Evolutionary conservation across 441 rosid species (phyloP), one percentile per base, ranked within the genome.

Genomic region (Melastoma candidum): DNA sequence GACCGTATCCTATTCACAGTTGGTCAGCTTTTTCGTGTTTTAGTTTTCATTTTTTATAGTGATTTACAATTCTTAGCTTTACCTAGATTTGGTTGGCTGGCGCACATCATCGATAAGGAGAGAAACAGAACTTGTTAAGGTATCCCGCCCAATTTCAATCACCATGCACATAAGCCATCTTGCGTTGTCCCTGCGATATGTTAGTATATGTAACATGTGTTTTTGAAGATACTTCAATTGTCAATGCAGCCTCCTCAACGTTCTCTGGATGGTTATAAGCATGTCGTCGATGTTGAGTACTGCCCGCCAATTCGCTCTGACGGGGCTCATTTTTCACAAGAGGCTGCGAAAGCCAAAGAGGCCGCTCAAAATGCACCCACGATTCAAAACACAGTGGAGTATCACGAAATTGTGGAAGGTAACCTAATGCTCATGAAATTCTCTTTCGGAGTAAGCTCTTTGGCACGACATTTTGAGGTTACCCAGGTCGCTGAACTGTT

Each of bases 51-150:
- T 45, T 60, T 54, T n/a, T 58, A 4, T 53, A 17, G 25, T 43
- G 59, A 25, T 56, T 44, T 46, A 51, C 50, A 59, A 51, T 77
- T 76, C 69, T 83, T 81, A 75, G 71, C 77, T 50, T 46, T 32
- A 57, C 57, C 58, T 68, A 86, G 97, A 90, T 70, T 84, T 90
- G 96, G 97, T 90, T 60, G 97, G 97, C 56, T 90, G 97, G 97
- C 96, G 97, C 53, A 90, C 96, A 49, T 90, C 97, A 48, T 90
- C 97, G 53, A 73, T 90, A 56, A 83, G 98, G 76, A 76, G 96
- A 72, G 95, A 83, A 75, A 78, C 68, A 11, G 98, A 87, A 72
- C 96, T 87, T 62, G 73, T 77, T 26, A 83, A 76, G 87, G 96
- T 86, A 74, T 69, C 76, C 26, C 47, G 47, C 8, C 36, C 7